phyloP scores from a whole-genome alignment of 306 rosid species.

The Quercus aquifolioides region DNA sequence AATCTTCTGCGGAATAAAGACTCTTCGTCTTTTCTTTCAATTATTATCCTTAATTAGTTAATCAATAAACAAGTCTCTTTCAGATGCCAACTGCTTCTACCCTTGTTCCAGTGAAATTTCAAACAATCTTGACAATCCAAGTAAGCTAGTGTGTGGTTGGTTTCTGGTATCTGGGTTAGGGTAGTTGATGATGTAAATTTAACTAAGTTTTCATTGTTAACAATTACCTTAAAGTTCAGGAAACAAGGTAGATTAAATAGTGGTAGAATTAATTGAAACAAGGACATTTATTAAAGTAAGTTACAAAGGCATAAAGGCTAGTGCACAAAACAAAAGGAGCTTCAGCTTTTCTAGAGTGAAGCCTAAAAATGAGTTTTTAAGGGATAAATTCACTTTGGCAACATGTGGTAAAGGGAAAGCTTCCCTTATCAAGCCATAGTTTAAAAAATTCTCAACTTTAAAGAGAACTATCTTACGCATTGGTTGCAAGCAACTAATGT shows the following conservation, averaged over 20 bases:
- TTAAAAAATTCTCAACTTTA: too few species aligned
- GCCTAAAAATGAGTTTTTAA: background rate
- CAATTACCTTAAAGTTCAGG: background rate
- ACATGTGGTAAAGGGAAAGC: too few species aligned
- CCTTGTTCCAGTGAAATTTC: background rate
- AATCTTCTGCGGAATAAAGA: constrained; percentile 1
- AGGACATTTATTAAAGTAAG: background rate
- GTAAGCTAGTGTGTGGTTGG: background rate
- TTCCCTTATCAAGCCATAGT: too few species aligned
- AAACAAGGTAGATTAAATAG: background rate
- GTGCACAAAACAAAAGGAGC: background rate
- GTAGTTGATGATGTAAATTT: background rate
- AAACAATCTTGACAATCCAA: background rate
- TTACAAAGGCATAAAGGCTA: background rate
- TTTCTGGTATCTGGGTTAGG: background rate
- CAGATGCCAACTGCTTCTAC: background rate
- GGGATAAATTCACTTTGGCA: too few species aligned
- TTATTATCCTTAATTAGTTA: background rate
- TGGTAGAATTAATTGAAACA: background rate
- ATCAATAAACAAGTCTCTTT: background rate
- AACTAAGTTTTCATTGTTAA: background rate
- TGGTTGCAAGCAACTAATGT: too few species aligned
- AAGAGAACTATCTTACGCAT: too few species aligned
- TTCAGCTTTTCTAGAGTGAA: background rate
- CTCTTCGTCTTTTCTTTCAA: background rate